Conservation (phyloP, 768 basidiomycete genomes). For the Kwoniella botswanensis region DNA sequence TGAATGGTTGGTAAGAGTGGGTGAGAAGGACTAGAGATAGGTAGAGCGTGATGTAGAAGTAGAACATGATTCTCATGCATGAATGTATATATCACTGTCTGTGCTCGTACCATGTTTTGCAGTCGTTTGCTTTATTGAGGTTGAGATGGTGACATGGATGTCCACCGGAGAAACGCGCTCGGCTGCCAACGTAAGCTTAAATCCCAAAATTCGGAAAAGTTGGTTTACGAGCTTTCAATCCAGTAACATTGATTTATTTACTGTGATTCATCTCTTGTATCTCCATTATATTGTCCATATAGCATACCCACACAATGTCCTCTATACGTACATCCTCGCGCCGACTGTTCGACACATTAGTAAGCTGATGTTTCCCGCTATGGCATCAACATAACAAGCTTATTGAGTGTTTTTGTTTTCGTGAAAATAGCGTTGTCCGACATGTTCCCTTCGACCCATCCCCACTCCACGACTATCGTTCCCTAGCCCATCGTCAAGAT, state of each 20-base stretch:
- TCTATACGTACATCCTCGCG: slow-evolving; percentile 15
- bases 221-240: neutral
- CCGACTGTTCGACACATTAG: slow-evolving; percentile 4
- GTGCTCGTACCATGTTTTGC: neutral
- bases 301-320: neutral
- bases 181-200: neutral
- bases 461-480: neutral
- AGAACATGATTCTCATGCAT: slow-evolving; percentile 4
- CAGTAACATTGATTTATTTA: neutral
- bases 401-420: neutral
- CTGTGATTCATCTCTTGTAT: too few species aligned
- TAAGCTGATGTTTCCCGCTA: neutral
- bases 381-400: neutral
- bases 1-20: slow-evolving; percentile 59
- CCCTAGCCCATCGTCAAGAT: neutral
- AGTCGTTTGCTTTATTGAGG: too few species aligned
- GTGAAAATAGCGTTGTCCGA: slow-evolving; percentile 17
- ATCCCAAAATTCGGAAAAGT: neutral
- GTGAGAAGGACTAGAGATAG: slow-evolving; percentile 58
- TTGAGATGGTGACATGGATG: too few species aligned
- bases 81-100: slow-evolving; percentile 3
- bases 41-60: neutral
- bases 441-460: slow-evolving; percentile 9
- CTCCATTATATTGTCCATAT: too few species aligned
- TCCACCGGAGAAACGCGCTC: neutral